These are phyloP conservation scores for Kodamaea kakaduensis DNA, from an alignment of 805 yeast genomes.

Conservation along the genomic window DNA sequence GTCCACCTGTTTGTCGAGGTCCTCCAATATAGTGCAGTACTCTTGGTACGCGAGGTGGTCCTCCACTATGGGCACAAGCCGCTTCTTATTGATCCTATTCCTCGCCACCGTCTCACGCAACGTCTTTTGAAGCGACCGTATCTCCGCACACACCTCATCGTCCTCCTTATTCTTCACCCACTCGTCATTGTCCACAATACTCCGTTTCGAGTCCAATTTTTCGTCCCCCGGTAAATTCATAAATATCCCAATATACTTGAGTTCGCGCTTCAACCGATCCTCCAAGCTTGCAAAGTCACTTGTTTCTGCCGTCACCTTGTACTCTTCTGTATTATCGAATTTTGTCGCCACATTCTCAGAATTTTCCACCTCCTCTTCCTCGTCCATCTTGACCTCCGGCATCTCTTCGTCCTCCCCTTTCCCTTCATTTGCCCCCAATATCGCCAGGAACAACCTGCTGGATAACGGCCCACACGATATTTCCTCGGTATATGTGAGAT, in stretches of 20 bases:
- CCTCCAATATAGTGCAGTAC: constrained; percentile 83
- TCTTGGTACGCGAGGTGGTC: constrained; percentile 95
- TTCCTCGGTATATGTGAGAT: constrained; percentile 62
- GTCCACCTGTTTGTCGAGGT: constrained; percentile 93
- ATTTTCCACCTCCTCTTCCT: constrained; percentile 17
- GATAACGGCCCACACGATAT: constrained; percentile 90
- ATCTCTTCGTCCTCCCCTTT: constrained; percentile 16
- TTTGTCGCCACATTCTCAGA: constrained; percentile 36
- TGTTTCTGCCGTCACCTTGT: constrained; percentile 41
- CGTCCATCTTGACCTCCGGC: constrained; percentile 13
- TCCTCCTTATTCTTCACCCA: constrained; percentile 86
- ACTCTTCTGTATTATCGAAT: constrained; percentile 29
- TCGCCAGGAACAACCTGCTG: constrained; percentile 76
- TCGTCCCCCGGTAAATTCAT: constrained; percentile 49
- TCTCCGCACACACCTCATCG: constrained; percentile 86
- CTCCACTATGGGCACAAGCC: constrained; percentile 67
- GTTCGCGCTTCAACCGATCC: constrained; percentile 80
- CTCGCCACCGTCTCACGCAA: constrained; percentile 55
- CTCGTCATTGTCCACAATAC: constrained; percentile 50
- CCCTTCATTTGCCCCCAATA: constrained; percentile 45
- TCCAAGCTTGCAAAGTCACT: constrained; percentile 79
- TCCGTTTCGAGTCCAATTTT: constrained; percentile 22
- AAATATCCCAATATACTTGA: constrained; percentile 86
- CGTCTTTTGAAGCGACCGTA: constrained; percentile 68
- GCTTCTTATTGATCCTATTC: constrained; percentile 65